Conservation (phyloP, 179 eudicot species). For the Beta macrorhiza region DNA sequence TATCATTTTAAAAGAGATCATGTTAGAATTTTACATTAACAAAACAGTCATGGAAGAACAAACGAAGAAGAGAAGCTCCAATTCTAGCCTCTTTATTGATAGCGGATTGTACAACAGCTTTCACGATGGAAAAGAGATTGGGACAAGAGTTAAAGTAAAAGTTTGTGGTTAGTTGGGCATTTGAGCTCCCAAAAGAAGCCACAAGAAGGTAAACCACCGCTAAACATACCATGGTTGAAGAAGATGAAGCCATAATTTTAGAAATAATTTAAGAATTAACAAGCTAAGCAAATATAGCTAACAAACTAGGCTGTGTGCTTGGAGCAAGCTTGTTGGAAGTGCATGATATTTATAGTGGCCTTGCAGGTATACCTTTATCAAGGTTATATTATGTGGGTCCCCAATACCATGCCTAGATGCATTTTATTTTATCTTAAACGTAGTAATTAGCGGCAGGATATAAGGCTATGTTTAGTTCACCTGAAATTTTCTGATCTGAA, state of each 20-base stretch:
- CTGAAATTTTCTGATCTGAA: no score
- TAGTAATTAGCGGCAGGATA: background rate
- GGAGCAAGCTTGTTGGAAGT: background rate
- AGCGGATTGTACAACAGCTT: conserved; percentile 43
- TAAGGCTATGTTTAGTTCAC: no score
- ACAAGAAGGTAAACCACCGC: conserved; percentile 32
- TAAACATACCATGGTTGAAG: conserved; percentile 18
- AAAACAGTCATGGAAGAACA: conserved; percentile 79
- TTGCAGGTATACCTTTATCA: conserved; percentile 13
- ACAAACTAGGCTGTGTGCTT: conserved; percentile 2
- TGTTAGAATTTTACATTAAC: conserved; percentile 50
- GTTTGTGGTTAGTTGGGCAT: conserved; percentile 44
- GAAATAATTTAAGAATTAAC: background rate
- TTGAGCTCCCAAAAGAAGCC: conserved; percentile 41
- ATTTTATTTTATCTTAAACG: background rate
- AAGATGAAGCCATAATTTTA: conserved; percentile 29
- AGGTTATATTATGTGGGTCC: conserved; percentile 16
- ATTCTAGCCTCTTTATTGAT: conserved; percentile 62
- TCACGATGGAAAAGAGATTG: conserved; percentile 34
- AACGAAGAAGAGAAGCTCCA: conserved; percentile 78
- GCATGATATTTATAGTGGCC: conserved; percentile 30
- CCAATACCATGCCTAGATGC: background rate
- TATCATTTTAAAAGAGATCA: background rate
- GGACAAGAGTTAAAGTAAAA: conserved; percentile 65
- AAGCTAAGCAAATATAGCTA: background rate